phyloP scores from a whole-genome alignment of 345 rosid genomes.

The Bretschneidera sinensis region DNA sequence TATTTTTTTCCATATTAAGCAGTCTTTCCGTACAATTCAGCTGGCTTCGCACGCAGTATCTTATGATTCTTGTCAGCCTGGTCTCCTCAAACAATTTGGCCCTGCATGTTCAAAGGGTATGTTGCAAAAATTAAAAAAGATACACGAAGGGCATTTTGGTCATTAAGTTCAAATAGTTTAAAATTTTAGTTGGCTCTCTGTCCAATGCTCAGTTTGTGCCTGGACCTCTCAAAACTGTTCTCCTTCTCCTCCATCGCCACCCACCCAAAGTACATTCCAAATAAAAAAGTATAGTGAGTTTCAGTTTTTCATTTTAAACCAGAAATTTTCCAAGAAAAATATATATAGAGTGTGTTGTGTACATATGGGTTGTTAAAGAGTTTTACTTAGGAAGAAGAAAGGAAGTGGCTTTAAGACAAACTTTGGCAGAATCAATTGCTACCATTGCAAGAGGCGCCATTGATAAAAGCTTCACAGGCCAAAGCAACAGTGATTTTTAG shows the following conservation, averaged over 20 bases:
- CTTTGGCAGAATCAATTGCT: not conserved
- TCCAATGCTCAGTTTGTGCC: constrained; percentile 19
- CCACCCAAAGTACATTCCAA: not conserved
- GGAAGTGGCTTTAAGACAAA: not conserved
- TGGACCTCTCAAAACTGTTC: not conserved
- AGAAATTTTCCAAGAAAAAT: not conserved
- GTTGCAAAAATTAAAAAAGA: constrained; percentile 3
- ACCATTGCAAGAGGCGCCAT: constrained; percentile 10
- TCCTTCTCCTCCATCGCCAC: constrained; percentile 7
- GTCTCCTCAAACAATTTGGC: no score
- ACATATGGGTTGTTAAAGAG: not conserved
- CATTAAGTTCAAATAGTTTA: constrained; percentile 8
- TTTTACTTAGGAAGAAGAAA: not conserved
- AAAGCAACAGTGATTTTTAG: constrained; percentile 17
- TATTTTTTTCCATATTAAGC: no score
- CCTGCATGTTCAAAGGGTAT: not conserved
- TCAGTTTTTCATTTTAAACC: not conserved
- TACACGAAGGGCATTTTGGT: constrained; percentile 8
- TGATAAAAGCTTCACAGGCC: constrained; percentile 4
- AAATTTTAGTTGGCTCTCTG: constrained; percentile 21
- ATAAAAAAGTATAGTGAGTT: not conserved
- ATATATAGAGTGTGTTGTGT: not conserved
- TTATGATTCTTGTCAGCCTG: no score
- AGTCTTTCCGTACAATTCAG: not conserved
- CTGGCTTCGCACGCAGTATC: no score